Evolutionary conservation across 2,329 filamentous ascomycete genomes (phyloP).

Genomic region (Chaetomiaceae sp.): DNA sequence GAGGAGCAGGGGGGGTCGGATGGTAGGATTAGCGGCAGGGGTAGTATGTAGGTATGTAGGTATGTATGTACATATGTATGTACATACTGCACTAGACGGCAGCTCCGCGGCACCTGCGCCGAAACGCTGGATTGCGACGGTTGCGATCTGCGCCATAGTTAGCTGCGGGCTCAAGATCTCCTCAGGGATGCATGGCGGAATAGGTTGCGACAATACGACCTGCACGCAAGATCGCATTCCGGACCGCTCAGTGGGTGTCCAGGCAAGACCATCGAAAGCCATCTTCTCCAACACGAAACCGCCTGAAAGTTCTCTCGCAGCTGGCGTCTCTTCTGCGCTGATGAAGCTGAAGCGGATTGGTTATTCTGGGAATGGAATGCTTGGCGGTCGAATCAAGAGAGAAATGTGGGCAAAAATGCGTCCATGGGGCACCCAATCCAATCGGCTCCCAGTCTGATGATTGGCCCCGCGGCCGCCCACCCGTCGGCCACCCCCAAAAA

Average conservation of each 20-base stretch:
- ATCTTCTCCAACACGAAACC: background rate
- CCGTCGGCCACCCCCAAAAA: background rate
- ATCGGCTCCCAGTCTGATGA: background rate
- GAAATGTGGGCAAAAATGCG: background rate
- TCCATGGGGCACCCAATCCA: background rate
- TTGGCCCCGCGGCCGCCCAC: background rate
- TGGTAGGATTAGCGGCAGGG: too few species aligned
- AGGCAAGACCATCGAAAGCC: too few species aligned
- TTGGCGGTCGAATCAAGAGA: background rate
- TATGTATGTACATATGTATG: too few species aligned
- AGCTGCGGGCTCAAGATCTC: background rate
- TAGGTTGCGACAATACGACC: too few species aligned
- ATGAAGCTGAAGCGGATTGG: too few species aligned
- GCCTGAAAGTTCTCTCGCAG: too few species aligned
- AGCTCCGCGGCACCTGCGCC: background rate
- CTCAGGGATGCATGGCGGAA: background rate
- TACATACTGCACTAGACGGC: too few species aligned
- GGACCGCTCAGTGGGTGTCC: too few species aligned
- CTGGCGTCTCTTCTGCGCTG: too few species aligned
- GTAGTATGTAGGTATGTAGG: too few species aligned
- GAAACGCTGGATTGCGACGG: background rate
- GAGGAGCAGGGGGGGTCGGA: background rate
- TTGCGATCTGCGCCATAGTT: conserved; percentile 2
- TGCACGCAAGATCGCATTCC: too few species aligned
- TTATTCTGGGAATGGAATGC: background rate